Percentiles rank a stretch among this genome's conserved stretches.
These are phyloP conservation scores for Lipomyces spencermartinsiae DNA, from an alignment of 805 yeast genomes.

Conservation along the genomic window DNA sequence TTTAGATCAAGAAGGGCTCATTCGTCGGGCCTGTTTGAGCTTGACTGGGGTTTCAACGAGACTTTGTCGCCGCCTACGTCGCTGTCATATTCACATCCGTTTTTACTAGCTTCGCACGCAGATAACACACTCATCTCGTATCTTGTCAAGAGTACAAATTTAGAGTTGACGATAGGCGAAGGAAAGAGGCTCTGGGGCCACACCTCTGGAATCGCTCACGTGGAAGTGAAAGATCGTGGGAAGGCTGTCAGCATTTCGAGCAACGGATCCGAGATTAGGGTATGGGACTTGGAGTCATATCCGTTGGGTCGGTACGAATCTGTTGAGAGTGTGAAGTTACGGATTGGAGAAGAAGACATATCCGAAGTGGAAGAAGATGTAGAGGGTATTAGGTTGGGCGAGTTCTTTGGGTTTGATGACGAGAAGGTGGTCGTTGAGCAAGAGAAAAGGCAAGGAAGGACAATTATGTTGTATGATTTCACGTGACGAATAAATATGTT, in stretches of 20 bases:
- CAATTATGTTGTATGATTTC: constrained; percentile 27
- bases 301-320: background rate
- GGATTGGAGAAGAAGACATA: background rate
- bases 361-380: background rate
- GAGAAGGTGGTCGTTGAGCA: constrained; percentile 34
- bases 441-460: constrained; percentile 10
- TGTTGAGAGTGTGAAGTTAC: constrained; percentile 19
- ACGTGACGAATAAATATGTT: constrained; percentile 12
- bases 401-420: constrained; percentile 32
- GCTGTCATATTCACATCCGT: constrained; percentile 33
- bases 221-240: constrained; percentile 29
- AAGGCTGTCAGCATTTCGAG: constrained; percentile 30
- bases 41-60: background rate
- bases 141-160: constrained; percentile 21
- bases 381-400: constrained; percentile 14
- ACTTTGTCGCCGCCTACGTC: constrained; percentile 23
- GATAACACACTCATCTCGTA: constrained; percentile 31
- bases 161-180: constrained; percentile 18
- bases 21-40: background rate
- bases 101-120: constrained; percentile 28
- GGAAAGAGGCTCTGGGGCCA: constrained; percentile 33
- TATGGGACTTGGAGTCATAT: constrained; percentile 28
- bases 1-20: background rate
- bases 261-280: constrained; percentile 27
- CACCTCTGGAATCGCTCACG: constrained; percentile 25